Percentiles rank a stretch among this genome's conserved stretches.
phyloP scores from a whole-genome alignment of 495 filamentous ascomycete species.

The Bryoglossum gracile region DNA sequence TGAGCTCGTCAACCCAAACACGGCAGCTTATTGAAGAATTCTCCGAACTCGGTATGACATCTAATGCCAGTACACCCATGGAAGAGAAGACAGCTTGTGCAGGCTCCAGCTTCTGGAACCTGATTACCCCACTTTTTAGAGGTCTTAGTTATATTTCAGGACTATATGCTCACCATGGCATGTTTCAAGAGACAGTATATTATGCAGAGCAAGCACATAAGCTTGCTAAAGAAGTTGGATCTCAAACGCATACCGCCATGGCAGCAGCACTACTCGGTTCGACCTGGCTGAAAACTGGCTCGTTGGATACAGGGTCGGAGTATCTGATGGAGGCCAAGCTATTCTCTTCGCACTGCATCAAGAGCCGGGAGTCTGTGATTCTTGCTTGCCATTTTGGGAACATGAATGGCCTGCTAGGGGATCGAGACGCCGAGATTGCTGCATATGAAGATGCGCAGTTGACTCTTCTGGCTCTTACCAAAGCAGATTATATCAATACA shows the following conservation, averaged over 20 bases:
- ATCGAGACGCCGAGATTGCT: constrained; percentile 30
- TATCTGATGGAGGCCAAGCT: constrained; percentile 46
- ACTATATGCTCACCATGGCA: constrained; percentile 72
- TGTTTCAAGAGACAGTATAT: constrained; percentile 85
- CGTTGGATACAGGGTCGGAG: constrained; percentile 52
- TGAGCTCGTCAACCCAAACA: too few species aligned
- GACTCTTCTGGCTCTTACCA: constrained; percentile 3
- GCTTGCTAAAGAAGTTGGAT: constrained; percentile 61
- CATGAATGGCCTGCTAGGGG: constrained; percentile 36
- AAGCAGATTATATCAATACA: constrained; percentile 12
- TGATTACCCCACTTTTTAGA: constrained; percentile 64
- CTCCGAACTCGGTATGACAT: constrained; percentile 25
- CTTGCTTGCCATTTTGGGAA: constrained; percentile 36
- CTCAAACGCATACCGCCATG: constrained; percentile 49
- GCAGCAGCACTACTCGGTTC: constrained; percentile 53
- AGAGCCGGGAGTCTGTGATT: constrained; percentile 29
- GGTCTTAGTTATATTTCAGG: constrained; percentile 63
- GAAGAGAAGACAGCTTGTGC: too few species aligned
- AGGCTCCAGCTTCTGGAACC: constrained; percentile 72
- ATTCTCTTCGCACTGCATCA: constrained; percentile 32
- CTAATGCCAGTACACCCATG: constrained; percentile 7
- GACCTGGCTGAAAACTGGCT: constrained; percentile 56
- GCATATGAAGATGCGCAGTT: constrained; percentile 24
- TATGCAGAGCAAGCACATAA: constrained; percentile 79
- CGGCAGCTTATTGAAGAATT: constrained; percentile 32